Percentiles rank a stretch among this genome's conserved stretches.
Conservation (phyloP, 2,329 filamentous ascomycete species). For the Apiospora marii region DNA sequence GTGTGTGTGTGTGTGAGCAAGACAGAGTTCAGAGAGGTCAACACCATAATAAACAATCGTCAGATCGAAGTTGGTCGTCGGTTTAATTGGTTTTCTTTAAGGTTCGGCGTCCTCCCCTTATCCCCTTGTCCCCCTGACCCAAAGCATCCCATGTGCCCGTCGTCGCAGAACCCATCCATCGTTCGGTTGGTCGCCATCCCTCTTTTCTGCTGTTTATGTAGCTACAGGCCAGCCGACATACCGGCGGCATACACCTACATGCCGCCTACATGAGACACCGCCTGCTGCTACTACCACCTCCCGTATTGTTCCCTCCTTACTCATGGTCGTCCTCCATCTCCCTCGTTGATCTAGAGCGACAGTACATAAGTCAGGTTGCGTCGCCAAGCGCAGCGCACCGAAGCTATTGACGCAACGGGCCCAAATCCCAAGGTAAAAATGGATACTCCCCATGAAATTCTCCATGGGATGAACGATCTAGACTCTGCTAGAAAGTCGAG, state of each 20-base stretch:
- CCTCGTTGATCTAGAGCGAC: background rate
- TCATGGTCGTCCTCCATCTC: conserved; percentile 1
- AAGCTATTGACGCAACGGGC: conserved; percentile 19
- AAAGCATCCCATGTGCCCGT: conserved; percentile 11
- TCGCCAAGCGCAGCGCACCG: conserved; percentile 18
- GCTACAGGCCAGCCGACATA: background rate
- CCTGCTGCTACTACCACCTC: background rate
- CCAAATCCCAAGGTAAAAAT: conserved; percentile 3
- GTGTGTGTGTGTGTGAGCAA: background rate
- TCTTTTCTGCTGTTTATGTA: background rate
- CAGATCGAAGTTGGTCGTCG: background rate
- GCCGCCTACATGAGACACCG: background rate
- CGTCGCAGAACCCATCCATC: background rate
- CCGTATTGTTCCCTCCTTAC: background rate
- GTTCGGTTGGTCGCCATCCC: background rate
- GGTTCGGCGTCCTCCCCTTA: conserved; percentile 16
- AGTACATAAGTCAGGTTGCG: conserved; percentile 10
- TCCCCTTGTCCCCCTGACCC: background rate
- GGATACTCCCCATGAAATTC: conserved; percentile 14
- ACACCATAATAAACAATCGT: conserved; percentile 13
- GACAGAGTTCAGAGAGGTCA: background rate
- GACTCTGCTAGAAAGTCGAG: conserved; percentile 19
- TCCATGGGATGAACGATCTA: conserved; percentile 22
- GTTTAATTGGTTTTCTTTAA: background rate
- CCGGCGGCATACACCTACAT: background rate